Evolutionary conservation across 2,329 filamentous ascomycete genomes (phyloP).

Genomic region (Paecilomyces formosus): DNA sequence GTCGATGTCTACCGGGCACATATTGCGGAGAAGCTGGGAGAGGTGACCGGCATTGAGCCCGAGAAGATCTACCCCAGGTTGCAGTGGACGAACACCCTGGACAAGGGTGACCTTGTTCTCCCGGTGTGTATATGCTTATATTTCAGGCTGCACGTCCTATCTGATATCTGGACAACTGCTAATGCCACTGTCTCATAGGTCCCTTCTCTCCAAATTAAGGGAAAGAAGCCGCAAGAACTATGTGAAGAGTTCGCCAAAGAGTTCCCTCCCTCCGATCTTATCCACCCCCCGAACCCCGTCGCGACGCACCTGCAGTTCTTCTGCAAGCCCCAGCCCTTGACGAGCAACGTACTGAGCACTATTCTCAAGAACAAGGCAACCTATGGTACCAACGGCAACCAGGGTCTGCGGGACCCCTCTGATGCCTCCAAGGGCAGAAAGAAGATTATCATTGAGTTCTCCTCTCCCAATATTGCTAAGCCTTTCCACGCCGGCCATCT

Average conservation of each 20-base stretch:
- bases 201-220: constrained; percentile 41
- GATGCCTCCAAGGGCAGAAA: constrained; percentile 51
- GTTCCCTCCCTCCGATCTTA: constrained; percentile 52
- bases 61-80: constrained; percentile 33
- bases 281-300: constrained; percentile 47
- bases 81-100: constrained; percentile 38
- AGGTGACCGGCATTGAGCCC: constrained; percentile 30
- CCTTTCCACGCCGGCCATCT: constrained; percentile 60
- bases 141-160: not conserved
- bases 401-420: constrained; percentile 52
- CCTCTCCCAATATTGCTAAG: constrained; percentile 61
- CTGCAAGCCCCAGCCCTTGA: constrained; percentile 53
- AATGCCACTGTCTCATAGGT: constrained; percentile 18
- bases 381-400: constrained; percentile 54
- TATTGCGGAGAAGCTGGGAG: constrained; percentile 35
- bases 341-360: constrained; percentile 50
- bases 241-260: constrained; percentile 49
- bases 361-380: constrained; percentile 49
- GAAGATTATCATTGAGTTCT: constrained; percentile 58
- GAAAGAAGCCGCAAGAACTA: constrained; percentile 52
- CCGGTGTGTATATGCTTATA: constrained; percentile 23
- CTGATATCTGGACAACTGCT: not conserved
- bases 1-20: constrained; percentile 41
- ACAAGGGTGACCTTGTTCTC: constrained; percentile 40
- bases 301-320: constrained; percentile 60